These are phyloP conservation scores for Candida mesenterica DNA, from an alignment of 1,139 yeast species.

Conservation along the genomic window DNA sequence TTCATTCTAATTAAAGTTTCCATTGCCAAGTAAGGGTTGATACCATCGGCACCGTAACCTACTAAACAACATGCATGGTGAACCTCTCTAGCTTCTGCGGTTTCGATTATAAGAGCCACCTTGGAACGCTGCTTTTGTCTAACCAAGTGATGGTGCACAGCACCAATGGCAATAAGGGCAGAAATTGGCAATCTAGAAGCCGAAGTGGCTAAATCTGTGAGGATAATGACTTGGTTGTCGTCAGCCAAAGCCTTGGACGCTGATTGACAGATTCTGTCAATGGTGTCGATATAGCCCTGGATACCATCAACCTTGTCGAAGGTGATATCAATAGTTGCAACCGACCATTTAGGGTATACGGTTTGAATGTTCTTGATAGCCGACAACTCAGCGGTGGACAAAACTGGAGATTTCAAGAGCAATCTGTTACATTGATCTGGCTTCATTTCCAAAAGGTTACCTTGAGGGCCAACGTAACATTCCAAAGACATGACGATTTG, in stretches of 20 bases:
- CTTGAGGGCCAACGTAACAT: conserved; percentile 97
- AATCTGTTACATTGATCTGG: conserved; percentile 90
- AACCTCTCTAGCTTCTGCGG: conserved; percentile 97
- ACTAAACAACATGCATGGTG: conserved; percentile 93
- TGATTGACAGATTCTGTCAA: conserved; percentile 83
- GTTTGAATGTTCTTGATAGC: conserved; percentile 71
- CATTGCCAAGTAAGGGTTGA: conserved; percentile 90
- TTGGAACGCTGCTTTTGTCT: conserved; percentile 95
- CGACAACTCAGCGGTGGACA: conserved; percentile 67
- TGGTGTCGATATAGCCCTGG: conserved; percentile 78
- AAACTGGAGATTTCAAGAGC: conserved; percentile 76
- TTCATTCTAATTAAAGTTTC: conserved; percentile 87
- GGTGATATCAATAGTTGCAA: conserved; percentile 83
- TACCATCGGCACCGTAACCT: conserved; percentile 97
- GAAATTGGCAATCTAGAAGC: conserved; percentile 74
- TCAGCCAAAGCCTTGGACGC: conserved; percentile 84
- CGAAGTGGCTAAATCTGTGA: conserved; percentile 67
- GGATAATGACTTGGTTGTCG: conserved; percentile 68
- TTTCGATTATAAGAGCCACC: conserved; percentile 86
- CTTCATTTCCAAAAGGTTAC: conserved; percentile 89
- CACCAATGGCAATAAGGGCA: conserved; percentile 93
- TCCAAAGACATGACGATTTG: conserved; percentile 95
- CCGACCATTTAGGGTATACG: conserved; percentile 86
- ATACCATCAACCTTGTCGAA: conserved; percentile 80
- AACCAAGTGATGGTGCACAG: conserved; percentile 95